Base-by-base conservation (phyloP, 1,284 basidiomycete species). In the Cerioporus squamosus region DNA sequence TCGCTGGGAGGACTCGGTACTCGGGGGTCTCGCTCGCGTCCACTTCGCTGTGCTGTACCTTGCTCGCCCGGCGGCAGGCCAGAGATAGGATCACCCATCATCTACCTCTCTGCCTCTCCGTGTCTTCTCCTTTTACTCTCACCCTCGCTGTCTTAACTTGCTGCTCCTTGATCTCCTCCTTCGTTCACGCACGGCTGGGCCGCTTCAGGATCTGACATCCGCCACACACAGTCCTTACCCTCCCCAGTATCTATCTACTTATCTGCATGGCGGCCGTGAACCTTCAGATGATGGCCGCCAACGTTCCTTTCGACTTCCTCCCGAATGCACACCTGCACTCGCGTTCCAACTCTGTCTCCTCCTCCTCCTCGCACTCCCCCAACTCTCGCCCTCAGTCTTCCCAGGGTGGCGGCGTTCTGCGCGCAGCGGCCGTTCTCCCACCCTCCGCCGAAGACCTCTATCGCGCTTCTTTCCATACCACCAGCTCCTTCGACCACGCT, bases 351-450 rank as follows among this genome's bases (percentile, higher is more conserved):
- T 93, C 90, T 22, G 82, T 89, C 70, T 89, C 89, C 45, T 91
- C 89, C 51, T 80, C 83, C 53, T 88, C 86, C 57, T 84, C 86
- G 54, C 84, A 85, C 68, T 87, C 87, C 2, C 83, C 86, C 65
- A 80, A 80, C 69, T 91, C 89, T 44, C 83, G 90, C 43, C 89
- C 89, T 46, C 87, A 88, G 66, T 91, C 89, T 57, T 87, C 89
- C 64, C 88, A 90, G 71, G 86, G 87, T 67, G 56, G 56, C 59
- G 68, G 74, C 67, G 59, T 82, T 61, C 74, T 79, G 65, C 81
- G 82, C 66, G 79, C 85, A 71, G 79, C 82, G 64, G 68, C 77
- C 47, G 74, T 70, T 53, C 74, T 86, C 65, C 78, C 78, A 60
- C 77, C 80, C 57, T 77, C 81, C 55, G 66, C 78, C 63, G 87